Percentiles rank a stretch among this genome's conserved stretches.
These are phyloP conservation scores for Quercus cerris DNA, from an alignment of 306 rosid genomes.

Conservation along the genomic window DNA sequence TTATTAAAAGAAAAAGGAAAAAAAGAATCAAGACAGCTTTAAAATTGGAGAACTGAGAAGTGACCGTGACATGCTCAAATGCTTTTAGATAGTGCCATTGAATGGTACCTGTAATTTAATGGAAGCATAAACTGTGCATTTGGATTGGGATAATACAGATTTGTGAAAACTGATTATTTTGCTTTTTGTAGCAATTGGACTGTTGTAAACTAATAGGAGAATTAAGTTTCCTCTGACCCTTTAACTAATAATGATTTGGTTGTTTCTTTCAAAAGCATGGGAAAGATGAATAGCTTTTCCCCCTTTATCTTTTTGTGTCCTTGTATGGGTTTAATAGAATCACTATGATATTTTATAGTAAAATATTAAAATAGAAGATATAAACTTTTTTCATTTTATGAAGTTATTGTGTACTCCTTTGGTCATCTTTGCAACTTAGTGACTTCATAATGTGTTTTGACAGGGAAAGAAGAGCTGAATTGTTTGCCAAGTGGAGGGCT, in stretches of 20 bases:
- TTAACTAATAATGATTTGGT: not conserved
- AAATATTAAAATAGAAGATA: not conserved
- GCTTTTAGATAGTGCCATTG: not conserved
- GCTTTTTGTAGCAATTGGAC: not conserved
- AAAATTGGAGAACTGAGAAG: not conserved
- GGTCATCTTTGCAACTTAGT: constrained; percentile 2
- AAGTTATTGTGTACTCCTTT: not conserved
- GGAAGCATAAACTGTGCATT: not conserved
- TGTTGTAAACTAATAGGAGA: not conserved
- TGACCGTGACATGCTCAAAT: not conserved
- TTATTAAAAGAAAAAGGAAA: too few species aligned
- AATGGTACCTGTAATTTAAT: not conserved
- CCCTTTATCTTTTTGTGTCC: not conserved
- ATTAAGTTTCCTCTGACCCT: not conserved
- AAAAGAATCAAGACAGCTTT: not conserved
- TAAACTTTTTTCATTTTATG: not conserved
- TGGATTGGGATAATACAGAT: too few species aligned
- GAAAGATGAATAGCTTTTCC: not conserved
- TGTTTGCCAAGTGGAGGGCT: constrained; percentile 84
- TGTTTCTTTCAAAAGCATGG: not conserved
- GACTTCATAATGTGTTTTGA: constrained; percentile 24
- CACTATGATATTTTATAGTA: not conserved
- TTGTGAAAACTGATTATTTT: not conserved
- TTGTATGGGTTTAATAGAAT: not conserved
- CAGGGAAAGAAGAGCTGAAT: constrained; percentile 83